Evolutionary conservation across 768 basidiomycete species (phyloP).

Genomic region (Mycena crocata): DNA sequence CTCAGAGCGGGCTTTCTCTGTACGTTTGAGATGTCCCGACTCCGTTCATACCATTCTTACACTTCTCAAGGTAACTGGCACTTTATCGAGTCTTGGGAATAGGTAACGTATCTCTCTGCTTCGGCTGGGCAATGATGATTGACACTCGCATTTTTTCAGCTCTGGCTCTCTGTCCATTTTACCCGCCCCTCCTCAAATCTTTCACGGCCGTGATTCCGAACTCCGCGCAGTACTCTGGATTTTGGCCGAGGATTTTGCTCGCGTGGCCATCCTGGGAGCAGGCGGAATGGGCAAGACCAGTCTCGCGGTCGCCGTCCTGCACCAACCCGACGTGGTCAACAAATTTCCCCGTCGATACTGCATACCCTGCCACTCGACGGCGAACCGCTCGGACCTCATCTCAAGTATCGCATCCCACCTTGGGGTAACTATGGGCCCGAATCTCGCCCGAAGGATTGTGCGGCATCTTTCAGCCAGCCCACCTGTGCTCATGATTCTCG

Average conservation of each 20-base stretch:
- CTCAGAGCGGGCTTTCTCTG: slow-evolving; percentile 3
- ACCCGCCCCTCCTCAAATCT: background rate
- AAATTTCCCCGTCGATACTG: background rate
- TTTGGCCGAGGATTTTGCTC: background rate
- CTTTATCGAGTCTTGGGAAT: background rate
- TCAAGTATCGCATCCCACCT: background rate
- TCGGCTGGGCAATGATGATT: background rate
- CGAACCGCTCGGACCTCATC: background rate
- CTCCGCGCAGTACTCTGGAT: background rate
- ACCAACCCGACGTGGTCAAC: background rate
- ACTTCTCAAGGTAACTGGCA: background rate
- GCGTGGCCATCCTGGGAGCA: slow-evolving; percentile 10
- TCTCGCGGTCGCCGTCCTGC: background rate
- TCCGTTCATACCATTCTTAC: too few species aligned
- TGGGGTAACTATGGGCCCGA: background rate
- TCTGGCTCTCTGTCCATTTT: background rate
- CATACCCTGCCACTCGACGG: slow-evolving; percentile 10
- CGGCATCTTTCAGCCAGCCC: background rate
- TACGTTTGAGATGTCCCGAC: background rate
- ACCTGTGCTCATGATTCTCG: background rate
- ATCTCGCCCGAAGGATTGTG: background rate
- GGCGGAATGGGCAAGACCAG: slow-evolving; percentile 22
- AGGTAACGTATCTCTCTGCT: background rate
- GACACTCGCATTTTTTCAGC: background rate
- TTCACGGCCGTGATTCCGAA: slow-evolving; percentile 3